Evolutionary conservation across 495 filamentous ascomycete genomes (phyloP), one percentile per base, ranked within the genome.

Genomic region (Daldinia childiae): DNA sequence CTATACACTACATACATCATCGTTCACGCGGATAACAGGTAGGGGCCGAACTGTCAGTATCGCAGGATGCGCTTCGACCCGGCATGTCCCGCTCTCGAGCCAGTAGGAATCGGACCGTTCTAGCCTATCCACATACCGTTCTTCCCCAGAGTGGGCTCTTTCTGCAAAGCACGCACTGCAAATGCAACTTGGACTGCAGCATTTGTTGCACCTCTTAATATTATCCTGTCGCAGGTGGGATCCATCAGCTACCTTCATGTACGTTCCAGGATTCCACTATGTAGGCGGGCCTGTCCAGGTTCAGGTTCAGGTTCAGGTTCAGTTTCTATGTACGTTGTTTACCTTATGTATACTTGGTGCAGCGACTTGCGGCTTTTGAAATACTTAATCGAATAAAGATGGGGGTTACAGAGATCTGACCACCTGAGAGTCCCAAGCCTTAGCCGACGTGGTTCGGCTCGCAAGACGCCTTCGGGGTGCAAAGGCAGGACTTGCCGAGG

Each of bases 21-120:
- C 61, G 51, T 36, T 57, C 41, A 62, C 45, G 62, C 70, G 41
- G 50, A 69, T 21, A 66, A 30, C 57, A n/a, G n/a, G n/a, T 66
- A 69, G 39, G 64, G 61, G 26, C 52, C 61, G 41, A 69, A 64
- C 62, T 69, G 65, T 69, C 71, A 73, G 48, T 68, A 73, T 59
- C 64, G 66, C 66, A 73, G 71, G 57, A 73, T 69, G 66, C 71
- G 58, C 66, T 58, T 62, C 32, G 21, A 66, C 56, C 41, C 58
- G 66, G 56, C 62, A 54, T 62, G 57, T 55, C 71, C 62, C 57
- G 66, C 48, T 41, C 50, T 65, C 19, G 63, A 73, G 70, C 69
- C 69, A 72, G 64, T 72, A 73, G 71, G 71, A 73, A 69, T 73
- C 71, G 66, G 71, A 73, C 71, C 71, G 71, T 66, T 64, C 62